Evolutionary conservation across 129 eudicot species (phyloP), one percentile per base, ranked within the genome.

Genomic region (Sambucus nigra): DNA sequence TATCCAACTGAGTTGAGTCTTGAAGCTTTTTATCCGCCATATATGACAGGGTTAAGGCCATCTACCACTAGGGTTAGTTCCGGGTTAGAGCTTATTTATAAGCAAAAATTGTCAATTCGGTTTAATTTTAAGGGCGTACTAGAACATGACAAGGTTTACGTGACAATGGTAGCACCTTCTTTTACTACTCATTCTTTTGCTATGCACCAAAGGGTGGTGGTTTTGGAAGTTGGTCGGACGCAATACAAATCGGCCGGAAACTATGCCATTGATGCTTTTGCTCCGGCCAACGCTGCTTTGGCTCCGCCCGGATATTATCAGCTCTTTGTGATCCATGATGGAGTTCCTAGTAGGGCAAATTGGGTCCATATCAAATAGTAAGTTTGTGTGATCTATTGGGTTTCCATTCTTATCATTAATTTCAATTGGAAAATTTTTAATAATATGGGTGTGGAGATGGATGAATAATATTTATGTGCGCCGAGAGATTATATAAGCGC

Each of bases 131-230:
- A 29, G 49, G 67, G 52, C 10, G 49, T 20, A 3, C 24, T 76
- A 6, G 42, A 75, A 1, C 12, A 1, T 14, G 58, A 49, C 18
- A 61, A 23, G 23, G 61, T 71, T 5, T 42, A 56, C 4, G 78
- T 67, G 42, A 71, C 78, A 8, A 61, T 76, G 82, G 51, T 76
- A 65, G 69, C 74, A 1, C 82, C 82, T 0, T 70, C 82, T 13
- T 76, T 76, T 59, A 67, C 77, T 4, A 70, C 82, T 1, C 82
- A 76, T 60, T 70, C 82, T 0, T 76, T 76, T 59, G 63, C 82
- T 0, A 71, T 71, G 78, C 58, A 63, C 46, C 82, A 76, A 41
- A 57, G 82, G 59, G 25, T 76, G 53, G 62, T 76, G 40, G 57
- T 70, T 20, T n/a, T 76, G 51, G 66, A 67, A 28, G 50, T 57